Conservation (phyloP, 257 asterid genomes). For the Nicotiana otophora region DNA sequence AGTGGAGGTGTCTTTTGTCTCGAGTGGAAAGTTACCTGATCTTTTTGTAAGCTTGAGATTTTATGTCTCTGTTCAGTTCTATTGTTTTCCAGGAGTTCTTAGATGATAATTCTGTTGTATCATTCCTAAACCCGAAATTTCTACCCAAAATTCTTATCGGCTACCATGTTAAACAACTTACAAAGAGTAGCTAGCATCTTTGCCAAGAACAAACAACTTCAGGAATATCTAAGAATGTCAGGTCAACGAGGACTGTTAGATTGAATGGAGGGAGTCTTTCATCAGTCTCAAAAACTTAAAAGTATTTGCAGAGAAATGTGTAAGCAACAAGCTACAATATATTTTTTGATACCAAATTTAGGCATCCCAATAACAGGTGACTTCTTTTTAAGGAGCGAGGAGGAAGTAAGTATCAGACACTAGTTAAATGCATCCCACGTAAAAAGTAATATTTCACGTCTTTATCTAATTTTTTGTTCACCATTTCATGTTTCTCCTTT, state of each 20-base stretch:
- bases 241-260: not conserved
- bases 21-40: not conserved
- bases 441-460: not conserved
- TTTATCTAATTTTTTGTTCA: not conserved
- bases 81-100: not conserved
- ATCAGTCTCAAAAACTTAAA: not conserved
- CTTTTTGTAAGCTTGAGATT: not conserved
- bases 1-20: not conserved
- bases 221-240: not conserved
- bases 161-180: not conserved
- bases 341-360: not conserved
- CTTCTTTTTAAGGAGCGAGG: not conserved
- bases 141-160: not conserved
- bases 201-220: not conserved
- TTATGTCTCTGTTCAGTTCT: not conserved
- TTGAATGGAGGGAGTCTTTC: not conserved
- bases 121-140: not conserved
- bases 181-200: not conserved
- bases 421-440: not conserved
- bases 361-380: not conserved
- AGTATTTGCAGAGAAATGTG: not conserved
- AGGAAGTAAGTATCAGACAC: not conserved
- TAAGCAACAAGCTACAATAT: not conserved
- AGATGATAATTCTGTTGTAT: not conserved
- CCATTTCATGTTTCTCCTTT: constrained; percentile 2